Base-by-base conservation (phyloP, 2,329 filamentous ascomycete genomes). In the Xylariaceae sp. region DNA sequence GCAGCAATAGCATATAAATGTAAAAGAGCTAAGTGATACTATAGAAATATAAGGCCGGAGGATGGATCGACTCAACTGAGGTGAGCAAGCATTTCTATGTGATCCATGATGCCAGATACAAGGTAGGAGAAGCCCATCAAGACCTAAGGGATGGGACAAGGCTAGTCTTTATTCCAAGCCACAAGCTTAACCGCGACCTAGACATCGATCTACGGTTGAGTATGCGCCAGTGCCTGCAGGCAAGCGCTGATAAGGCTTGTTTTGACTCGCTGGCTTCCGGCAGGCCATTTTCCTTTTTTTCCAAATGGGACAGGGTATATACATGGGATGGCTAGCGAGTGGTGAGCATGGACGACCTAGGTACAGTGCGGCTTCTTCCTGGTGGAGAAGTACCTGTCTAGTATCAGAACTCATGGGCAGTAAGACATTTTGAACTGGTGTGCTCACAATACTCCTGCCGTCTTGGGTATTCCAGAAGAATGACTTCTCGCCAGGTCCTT, bases 181-280 rank as follows among this genome's bases (percentile, higher is more conserved):
- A 26, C 11, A 26, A 26, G 22, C 22, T 26, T 26, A 26, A 26
- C 22, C 9, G 11, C 9, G 18, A 13, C 34, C 22, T 11, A 26
- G 22, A 26, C 22, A 26, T 11, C 22, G 6, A 26, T 11, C 11
- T 6, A n/a, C n/a, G n/a, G n/a, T n/a, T n/a, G n/a, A n/a, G n/a
- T n/a, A n/a, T n/a, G n/a, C n/a, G n/a, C n/a, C n/a, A n/a, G n/a
- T n/a, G 22, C 22, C 17, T 41, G 26, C 32, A 22, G 31, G 22
- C 26, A 41, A 35, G 32, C 33, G 32, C 38, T 22, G n/a, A 7
- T 17, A 34, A 26, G 38, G 29, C 38, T 26, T 34, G 19, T 18
- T 26, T 26, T 26, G 22, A 26, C 22, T 26, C 22, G 22, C 22
- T 26, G 22, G 22, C 22, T 26, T 26, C 13, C 19, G 32, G 19